phyloP scores from a whole-genome alignment of 2,329 filamentous ascomycete genomes.

The Myriosclerotinia scirpicola region DNA sequence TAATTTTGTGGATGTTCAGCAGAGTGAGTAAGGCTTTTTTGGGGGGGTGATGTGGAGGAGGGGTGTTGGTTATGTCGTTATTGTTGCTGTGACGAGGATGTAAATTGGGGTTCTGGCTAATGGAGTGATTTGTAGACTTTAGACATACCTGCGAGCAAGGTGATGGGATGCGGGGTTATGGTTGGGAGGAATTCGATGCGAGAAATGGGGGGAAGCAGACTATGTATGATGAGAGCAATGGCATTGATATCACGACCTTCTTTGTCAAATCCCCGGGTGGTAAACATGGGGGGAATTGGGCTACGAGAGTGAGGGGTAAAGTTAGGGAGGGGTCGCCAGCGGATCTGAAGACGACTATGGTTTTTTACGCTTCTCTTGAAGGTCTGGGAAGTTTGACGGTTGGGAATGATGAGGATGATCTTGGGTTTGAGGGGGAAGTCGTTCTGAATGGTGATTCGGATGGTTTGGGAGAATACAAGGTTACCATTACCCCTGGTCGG shows the following conservation, averaged over 20 bases:
- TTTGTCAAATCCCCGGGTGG: constrained; percentile 93
- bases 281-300: constrained; percentile 86
- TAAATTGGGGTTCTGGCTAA: constrained; percentile 25
- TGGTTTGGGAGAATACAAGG: constrained; percentile 74
- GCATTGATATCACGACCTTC: constrained; percentile 85
- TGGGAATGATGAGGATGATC: constrained; percentile 52
- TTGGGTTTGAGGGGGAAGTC: constrained; percentile 61
- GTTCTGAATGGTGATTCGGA: constrained; percentile 67
- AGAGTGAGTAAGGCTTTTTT: constrained; percentile 56
- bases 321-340: constrained; percentile 67
- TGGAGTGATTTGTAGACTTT: constrained; percentile 58
- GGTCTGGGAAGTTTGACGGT: constrained; percentile 68
- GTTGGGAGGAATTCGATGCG: constrained; percentile 96
- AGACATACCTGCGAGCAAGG: constrained; percentile 96
- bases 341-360: constrained; percentile 70
- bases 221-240: constrained; percentile 86
- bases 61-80: neutral
- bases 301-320: constrained; percentile 78
- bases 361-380: constrained; percentile 83
- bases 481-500: constrained; percentile 72
- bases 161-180: constrained; percentile 91
- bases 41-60: neutral
- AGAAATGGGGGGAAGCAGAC: constrained; percentile 83
- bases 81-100: neutral
- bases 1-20: constrained; percentile 70